phyloP scores from a whole-genome alignment of 495 filamentous ascomycete genomes.

The Trichodelitschia bisporula region DNA sequence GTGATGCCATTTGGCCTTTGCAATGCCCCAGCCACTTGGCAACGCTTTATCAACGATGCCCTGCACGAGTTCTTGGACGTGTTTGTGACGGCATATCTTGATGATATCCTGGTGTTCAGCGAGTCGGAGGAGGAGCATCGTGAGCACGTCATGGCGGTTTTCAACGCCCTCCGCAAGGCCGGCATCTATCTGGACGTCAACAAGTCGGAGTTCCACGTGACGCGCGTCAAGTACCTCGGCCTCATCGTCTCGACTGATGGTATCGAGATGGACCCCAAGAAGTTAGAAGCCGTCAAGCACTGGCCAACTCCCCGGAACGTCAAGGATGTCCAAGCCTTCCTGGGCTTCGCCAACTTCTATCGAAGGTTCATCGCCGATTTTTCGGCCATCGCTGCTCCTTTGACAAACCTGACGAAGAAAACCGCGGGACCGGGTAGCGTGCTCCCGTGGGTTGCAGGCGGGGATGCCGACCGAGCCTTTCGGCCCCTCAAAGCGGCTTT shows the following conservation, averaged over 20 bases:
- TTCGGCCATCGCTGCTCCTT: constrained; percentile 3
- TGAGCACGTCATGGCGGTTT: background rate
- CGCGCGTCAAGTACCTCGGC: constrained; percentile 12
- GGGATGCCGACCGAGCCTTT: constrained; percentile 18
- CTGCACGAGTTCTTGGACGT: constrained; percentile 10
- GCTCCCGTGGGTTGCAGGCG: background rate
- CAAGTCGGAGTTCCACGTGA: constrained; percentile 15
- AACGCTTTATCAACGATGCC: constrained; percentile 13
- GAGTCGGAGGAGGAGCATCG: background rate
- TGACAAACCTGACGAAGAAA: constrained; percentile 6
- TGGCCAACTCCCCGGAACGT: constrained; percentile 4
- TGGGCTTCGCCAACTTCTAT: constrained; percentile 10
- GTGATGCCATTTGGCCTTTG: constrained; percentile 16
- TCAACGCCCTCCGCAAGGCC: background rate
- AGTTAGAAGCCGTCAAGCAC: constrained; percentile 5
- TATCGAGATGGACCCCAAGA: constrained; percentile 12
- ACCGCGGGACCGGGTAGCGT: background rate
- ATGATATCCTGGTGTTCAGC: constrained; percentile 11
- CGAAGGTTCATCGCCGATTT: constrained; percentile 6
- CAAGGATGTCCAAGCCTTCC: constrained; percentile 7
- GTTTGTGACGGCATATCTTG: constrained; percentile 10
- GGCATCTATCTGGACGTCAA: constrained; percentile 3
- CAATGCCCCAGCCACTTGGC: constrained; percentile 8
- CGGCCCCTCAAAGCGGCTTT: constrained; percentile 21
- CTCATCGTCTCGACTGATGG: constrained; percentile 11